These are phyloP conservation scores for Poa annua DNA, from an alignment of 176 grass and related monocot species.

Conservation along the genomic window DNA sequence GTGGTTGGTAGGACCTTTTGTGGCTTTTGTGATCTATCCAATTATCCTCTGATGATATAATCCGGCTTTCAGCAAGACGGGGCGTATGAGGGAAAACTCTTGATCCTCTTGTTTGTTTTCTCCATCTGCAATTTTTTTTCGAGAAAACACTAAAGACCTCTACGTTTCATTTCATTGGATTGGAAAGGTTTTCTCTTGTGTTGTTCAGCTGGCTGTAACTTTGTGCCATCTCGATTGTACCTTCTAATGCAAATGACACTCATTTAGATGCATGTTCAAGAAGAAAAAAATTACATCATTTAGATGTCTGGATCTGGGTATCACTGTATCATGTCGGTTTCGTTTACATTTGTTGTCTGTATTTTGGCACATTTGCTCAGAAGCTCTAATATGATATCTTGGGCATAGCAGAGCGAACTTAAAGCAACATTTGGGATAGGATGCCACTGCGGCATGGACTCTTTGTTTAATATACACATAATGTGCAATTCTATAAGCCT, in stretches of 20 bases:
- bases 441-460: background rate
- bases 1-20: background rate
- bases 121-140: background rate
- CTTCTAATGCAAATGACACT: no score
- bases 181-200: no score
- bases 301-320: background rate
- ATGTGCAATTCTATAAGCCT: background rate
- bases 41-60: background rate
- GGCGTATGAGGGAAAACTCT: background rate
- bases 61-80: background rate
- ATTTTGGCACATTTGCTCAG: background rate
- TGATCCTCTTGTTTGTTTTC: constrained; percentile 19
- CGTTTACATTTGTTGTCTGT: background rate
- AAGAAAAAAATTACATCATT: background rate
- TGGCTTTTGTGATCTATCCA: background rate
- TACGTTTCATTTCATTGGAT: no score
- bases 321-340: background rate
- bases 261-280: no score
- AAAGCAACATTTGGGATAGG: constrained; percentile 5
- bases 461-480: background rate
- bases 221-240: no score
- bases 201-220: no score
- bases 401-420: background rate
- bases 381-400: background rate
- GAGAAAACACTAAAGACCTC: no score